Evolutionary conservation across 2,329 filamentous ascomycete species (phyloP), one percentile per base, ranked within the genome.

Genomic region (Helotiales sp.): DNA sequence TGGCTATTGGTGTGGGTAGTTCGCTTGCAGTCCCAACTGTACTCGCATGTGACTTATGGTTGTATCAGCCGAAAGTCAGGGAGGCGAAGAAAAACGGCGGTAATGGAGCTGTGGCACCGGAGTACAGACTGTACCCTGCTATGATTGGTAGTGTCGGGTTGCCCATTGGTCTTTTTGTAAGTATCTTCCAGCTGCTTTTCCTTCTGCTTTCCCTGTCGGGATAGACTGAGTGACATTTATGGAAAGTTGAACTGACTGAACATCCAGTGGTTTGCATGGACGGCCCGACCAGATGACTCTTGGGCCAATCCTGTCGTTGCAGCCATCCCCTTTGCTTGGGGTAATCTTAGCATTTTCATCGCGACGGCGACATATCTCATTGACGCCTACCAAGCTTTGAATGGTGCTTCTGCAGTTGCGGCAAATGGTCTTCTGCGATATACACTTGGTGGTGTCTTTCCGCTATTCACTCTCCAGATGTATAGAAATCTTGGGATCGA

Each of bases 361-460:
- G 59, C 73, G 60, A 79, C 82, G 1, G 78, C 82, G 24, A 81
- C 82, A 71, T 89, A 88, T 71, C 80, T 83, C 1, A 78, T 83
- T 6, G 87, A 90, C 70, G 82, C 83, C 0, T 89, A 88, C 70
- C 81, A 84, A 4, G 81, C 84, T 0, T 78, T 81, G 15, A 83
- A 85, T 10, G 83, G 87, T 0, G 87, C 87, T 0, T 88, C 84
- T 66, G 86, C 86, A 0, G 79, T 85, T 58, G 86, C 85, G 6
- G 88, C 88, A 1, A 90, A 89, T 68, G 83, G 84, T 1, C 78
- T 90, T 11, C 79, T 85, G 1, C 78, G 88, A 26, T 90, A 89
- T 69, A 76, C 76, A 0, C 80, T 89, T 7, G 85, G 84, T 0
- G 85, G 82, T 0, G 83, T 80, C 0, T 90, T 90, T 63, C 88